Base-by-base conservation (phyloP, 2,329 filamentous ascomycete species). In the Stromatinia cepivora region DNA sequence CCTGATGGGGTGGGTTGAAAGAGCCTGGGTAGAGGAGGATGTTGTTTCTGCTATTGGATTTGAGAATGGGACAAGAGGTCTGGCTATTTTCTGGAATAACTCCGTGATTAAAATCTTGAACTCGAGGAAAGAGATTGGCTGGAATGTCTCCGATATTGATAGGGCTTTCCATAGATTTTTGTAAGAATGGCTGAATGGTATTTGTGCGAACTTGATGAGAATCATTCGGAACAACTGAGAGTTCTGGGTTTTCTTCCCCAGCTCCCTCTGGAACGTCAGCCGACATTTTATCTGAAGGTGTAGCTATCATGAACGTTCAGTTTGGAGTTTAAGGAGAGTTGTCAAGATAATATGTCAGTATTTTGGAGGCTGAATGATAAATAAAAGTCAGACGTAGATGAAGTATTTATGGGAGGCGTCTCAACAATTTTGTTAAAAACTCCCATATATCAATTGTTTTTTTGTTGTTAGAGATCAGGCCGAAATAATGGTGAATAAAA, bases 1-100 rank as follows among this genome's bases (percentile, higher is more conserved):
- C 61, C 39, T 52, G 61, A 3, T 63, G 61, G 15, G 46, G 61
- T 28, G 61, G 61, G 15, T 63, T 63, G 15, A 63, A 63, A 13
- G 31, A 63, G 46, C 61, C 61, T 28, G 46, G 22, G 10, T 63
- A 63, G 1, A 63, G 46, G 34, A 63, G 31, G 9, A 63, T 52
- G 3, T 52, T 63, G 15, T 63, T 63, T 39, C n/a, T 63, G 31
- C 22, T 5, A 20, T 39, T 28, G 10, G 31, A 1, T 1, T 63
- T 20, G 15, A 63, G 61, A n/a, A 39, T 28, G 6, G 61, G 61
- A 22, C 46, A 52, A 20, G 22, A 7, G 9, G 25, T 25, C 1
- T 36, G 3, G 15, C 15, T 28, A 22, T 4, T 39, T 15, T 13
- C 28, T n/a, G 42, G 20, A 22, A n/a, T 31, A 25, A 28, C 1